These are phyloP conservation scores for Rubia peregrina DNA, from an alignment of 305 asterid species.

Conservation along the genomic window DNA sequence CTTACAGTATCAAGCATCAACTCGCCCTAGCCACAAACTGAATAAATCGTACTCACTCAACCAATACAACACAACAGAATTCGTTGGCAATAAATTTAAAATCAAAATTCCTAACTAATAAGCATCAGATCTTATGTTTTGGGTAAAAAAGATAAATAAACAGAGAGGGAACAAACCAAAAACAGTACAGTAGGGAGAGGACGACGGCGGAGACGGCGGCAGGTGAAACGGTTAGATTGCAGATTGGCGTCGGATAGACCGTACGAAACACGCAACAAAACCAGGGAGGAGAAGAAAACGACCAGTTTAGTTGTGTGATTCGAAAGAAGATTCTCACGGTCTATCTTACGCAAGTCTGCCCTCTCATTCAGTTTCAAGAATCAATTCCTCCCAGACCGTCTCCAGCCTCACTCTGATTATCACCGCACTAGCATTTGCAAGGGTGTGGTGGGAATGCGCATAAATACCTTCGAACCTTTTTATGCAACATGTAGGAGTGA, in stretches of 20 bases:
- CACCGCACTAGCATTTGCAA: too few species aligned
- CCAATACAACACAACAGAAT: too few species aligned
- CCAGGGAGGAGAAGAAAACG: neutral
- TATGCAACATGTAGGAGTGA: too few species aligned
- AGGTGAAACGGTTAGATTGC: constrained; percentile 13
- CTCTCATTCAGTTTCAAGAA: constrained; percentile 13
- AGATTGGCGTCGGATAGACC: constrained; percentile 40
- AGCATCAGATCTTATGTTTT: too few species aligned
- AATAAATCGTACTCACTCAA: too few species aligned
- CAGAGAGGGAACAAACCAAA: neutral
- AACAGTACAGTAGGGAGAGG: neutral
- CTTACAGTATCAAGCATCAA: too few species aligned
- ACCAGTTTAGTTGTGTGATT: constrained; percentile 19
- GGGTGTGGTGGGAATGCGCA: too few species aligned
- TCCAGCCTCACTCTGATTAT: too few species aligned
- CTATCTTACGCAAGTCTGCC: constrained; percentile 36
- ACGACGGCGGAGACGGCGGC: constrained; percentile 1
- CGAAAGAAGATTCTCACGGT: constrained; percentile 25
- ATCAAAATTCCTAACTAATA: too few species aligned
- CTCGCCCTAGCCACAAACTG: too few species aligned
- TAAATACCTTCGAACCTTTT: too few species aligned
- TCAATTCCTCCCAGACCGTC: constrained; percentile 5
- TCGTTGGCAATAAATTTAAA: too few species aligned
- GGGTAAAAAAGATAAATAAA: neutral
- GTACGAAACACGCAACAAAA: constrained; percentile 30